Evolutionary conservation across 768 basidiomycete species (phyloP).

Genomic region (Boletus subcaerulescens): DNA sequence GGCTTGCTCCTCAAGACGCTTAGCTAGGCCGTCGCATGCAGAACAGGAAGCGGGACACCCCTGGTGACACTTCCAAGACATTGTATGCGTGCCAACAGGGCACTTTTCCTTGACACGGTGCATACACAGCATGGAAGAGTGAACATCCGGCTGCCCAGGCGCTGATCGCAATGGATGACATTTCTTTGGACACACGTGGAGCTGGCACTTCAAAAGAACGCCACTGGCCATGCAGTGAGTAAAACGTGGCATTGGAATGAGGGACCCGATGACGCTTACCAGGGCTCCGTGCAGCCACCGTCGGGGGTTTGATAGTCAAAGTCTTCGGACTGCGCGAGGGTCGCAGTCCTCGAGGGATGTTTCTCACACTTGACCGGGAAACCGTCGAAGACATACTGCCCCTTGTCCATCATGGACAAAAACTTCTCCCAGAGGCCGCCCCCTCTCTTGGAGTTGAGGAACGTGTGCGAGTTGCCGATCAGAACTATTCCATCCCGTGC

Average conservation of each 20-base stretch:
- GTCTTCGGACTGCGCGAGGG: slow-evolving; percentile 40
- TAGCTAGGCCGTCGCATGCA: slow-evolving; percentile 44
- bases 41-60: slow-evolving; percentile 38
- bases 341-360: slow-evolving; percentile 42
- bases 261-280: slow-evolving; percentile 39
- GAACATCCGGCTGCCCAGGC: slow-evolving; percentile 35
- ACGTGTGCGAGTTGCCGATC: slow-evolving; percentile 65
- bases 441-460: slow-evolving; percentile 53
- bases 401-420: slow-evolving; percentile 41
- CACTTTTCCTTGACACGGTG: slow-evolving; percentile 40
- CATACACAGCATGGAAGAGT: slow-evolving; percentile 40
- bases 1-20: slow-evolving; percentile 40
- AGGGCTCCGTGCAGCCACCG: slow-evolving; percentile 60
- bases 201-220: slow-evolving; percentile 10
- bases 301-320: slow-evolving; percentile 58
- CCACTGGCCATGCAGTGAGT: slow-evolving; percentile 8
- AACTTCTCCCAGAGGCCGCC: slow-evolving; percentile 49
- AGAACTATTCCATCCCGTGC: slow-evolving; percentile 64
- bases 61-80: slow-evolving; percentile 45
- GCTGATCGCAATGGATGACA: slow-evolving; percentile 56
- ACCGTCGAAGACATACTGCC: slow-evolving; percentile 53
- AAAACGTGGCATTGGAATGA: neutral
- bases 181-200: slow-evolving; percentile 55
- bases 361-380: slow-evolving; percentile 58
- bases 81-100: slow-evolving; percentile 39